Percentiles rank a stretch among this genome's conserved stretches.
These are phyloP conservation scores for Dissophora globulifera DNA, from an alignment of 192 early-diverging fungal species.

Conservation along the genomic window DNA sequence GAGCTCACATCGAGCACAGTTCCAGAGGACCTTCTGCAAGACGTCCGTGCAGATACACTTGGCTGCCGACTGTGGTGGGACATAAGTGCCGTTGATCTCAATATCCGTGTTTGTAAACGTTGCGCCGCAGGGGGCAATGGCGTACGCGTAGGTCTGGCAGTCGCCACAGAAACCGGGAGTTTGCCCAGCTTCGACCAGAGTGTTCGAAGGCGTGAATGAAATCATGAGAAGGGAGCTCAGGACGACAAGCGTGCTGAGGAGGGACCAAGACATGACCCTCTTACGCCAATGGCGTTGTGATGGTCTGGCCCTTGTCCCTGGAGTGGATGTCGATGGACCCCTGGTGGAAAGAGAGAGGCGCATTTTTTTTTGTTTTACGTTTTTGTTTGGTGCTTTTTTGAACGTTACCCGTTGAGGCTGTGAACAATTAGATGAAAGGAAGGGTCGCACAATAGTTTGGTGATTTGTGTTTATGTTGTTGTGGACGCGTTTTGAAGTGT, in stretches of 20 bases:
- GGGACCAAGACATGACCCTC: slow-evolving; percentile 1
- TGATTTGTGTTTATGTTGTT: too few species aligned
- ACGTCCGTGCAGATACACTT: slow-evolving; percentile 28
- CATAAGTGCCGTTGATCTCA: slow-evolving; percentile 24
- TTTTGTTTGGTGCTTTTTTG: too few species aligned
- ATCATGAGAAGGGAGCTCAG: slow-evolving; percentile 7
- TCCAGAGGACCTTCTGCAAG: slow-evolving; percentile 40
- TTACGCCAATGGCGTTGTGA: not conserved
- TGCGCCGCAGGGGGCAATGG: slow-evolving; percentile 22
- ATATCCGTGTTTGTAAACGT: slow-evolving; percentile 18
- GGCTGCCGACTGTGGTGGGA: slow-evolving; percentile 11
- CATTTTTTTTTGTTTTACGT: too few species aligned
- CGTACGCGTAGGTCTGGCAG: slow-evolving; percentile 35
- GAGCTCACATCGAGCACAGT: slow-evolving; percentile 19
- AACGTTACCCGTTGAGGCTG: too few species aligned
- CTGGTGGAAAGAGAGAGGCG: not conserved
- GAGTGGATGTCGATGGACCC: not conserved
- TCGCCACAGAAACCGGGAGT: slow-evolving; percentile 36
- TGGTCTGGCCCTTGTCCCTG: not conserved
- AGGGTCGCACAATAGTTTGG: too few species aligned
- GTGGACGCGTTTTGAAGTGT: too few species aligned
- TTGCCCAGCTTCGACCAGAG: slow-evolving; percentile 11
- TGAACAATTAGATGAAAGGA: too few species aligned
- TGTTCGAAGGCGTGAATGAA: not conserved
- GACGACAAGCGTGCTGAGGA: slow-evolving; percentile 4